phyloP scores from a whole-genome alignment of 306 rosid species.

The Sophora flavescens region DNA sequence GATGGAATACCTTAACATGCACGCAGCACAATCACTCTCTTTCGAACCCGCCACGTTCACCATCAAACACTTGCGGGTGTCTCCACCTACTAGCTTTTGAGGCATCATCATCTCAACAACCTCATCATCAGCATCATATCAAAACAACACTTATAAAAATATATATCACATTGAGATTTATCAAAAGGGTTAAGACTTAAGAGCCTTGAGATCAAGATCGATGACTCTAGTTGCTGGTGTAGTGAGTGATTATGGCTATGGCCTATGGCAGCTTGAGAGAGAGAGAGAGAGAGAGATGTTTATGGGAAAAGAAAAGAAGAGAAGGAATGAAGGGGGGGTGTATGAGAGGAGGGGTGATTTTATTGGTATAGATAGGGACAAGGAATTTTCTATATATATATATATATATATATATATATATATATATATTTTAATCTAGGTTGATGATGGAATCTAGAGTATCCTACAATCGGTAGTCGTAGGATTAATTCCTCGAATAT shows the following conservation, averaged over 20 bases:
- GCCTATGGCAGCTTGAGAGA: neutral
- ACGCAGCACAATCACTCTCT: neutral
- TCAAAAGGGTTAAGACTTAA: neutral
- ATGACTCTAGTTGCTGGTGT: neutral
- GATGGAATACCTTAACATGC: conserved; percentile 58
- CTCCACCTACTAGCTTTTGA: neutral
- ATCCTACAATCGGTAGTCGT: too few relatives aligned
- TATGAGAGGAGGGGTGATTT: conserved; percentile 18
- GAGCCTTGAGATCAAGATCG: neutral
- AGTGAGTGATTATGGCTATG: neutral
- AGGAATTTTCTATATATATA: too few relatives aligned
- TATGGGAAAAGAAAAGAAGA: neutral
- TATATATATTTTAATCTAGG: too few relatives aligned
- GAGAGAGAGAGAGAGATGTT: neutral
- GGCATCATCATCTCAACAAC: neutral
- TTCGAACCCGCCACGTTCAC: neutral
- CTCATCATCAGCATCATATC: neutral
- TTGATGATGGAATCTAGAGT: too few relatives aligned
- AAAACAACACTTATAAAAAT: neutral
- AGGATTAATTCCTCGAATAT: too few relatives aligned
- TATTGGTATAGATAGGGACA: conserved; percentile 47
- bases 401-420: too few relatives aligned
- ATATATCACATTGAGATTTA: too few relatives aligned
- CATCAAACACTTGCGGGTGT: neutral
- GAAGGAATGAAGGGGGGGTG: neutral